Base-by-base conservation (phyloP, 805 yeast genomes). In the Teunomyces pallodes region DNA sequence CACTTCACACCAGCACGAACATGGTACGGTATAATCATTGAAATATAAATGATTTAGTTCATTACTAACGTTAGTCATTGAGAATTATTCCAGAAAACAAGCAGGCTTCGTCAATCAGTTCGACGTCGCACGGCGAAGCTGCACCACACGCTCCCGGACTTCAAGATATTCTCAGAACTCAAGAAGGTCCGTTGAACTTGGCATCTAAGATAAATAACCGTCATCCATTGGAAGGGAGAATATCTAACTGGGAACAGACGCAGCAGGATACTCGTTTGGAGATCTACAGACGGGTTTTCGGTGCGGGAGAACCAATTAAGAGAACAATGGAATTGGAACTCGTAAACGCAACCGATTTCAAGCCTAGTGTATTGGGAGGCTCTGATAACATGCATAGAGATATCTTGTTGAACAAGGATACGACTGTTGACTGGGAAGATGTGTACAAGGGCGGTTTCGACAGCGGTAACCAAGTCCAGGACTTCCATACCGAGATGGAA, bases 301-400 rank as follows among this genome's bases (percentile, higher is more conserved):
- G 99, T 12, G 82, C 92, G 42, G 97, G 94, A 9, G 98, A 88
- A 60, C 97, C 99, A 7, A 86, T 92, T 66, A 85, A 85, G 62
- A 79, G 97, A 61, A 82, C 84, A 29, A 90, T 94, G 97, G 99
- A 94, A 59, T 71, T 88, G 61, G 74, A 81, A 48, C 78, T 92
- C 24, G 86, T 92, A 3, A 80, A 82, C 41, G 73, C 76, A 43
- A 80, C 87, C 10, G 90, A 87, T 50, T 83, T 83, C 65, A 82
- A 76, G 52, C 96, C 96, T 5, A 61, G 69, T 29, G 65, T 76
- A 4, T 67, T 83, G 42, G 90, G 90, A 10, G 86, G 83, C 5
- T 57, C 81, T 5, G 70, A 77, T 40, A 74, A 79, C 49, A 49
- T 89, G 51, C 96, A 89, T 61, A 78, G 75, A 51, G 96, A 91